These are phyloP conservation scores for Ustilago cynodontis DNA, from an alignment of 1,284 basidiomycete species.

Conservation along the genomic window DNA sequence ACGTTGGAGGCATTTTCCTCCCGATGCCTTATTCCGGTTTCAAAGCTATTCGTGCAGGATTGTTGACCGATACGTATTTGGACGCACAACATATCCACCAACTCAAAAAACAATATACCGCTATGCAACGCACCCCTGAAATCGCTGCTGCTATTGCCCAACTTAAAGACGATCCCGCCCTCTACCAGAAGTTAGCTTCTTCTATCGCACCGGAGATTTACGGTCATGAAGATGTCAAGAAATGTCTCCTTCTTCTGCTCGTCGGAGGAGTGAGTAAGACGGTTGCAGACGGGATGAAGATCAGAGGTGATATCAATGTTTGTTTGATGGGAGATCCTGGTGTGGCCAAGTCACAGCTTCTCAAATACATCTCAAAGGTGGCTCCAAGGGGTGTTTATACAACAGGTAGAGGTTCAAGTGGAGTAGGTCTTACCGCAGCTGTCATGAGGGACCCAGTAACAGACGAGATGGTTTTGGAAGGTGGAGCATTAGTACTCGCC, in stretches of 20 bases:
- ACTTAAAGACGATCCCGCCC: constrained; percentile 79
- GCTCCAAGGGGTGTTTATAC: constrained; percentile 98
- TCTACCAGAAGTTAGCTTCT: constrained; percentile 84
- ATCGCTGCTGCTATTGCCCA: constrained; percentile 80
- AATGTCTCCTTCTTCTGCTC: constrained; percentile 90
- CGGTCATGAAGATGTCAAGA: constrained; percentile 97
- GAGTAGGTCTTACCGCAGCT: constrained; percentile 97
- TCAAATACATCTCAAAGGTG: constrained; percentile 99
- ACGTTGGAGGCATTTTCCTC: constrained; percentile 88
- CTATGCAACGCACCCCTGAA: constrained; percentile 91
- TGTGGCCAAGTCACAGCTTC: constrained; percentile 97
- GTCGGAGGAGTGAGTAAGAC: constrained; percentile 96
- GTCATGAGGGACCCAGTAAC: constrained; percentile 99
- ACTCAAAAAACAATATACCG: constrained; percentile 96
- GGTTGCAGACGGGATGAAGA: constrained; percentile 98
- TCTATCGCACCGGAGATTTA: constrained; percentile 97
- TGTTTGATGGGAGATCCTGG: constrained; percentile 99
- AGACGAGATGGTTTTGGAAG: constrained; percentile 99
- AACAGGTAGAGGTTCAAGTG: constrained; percentile 96
- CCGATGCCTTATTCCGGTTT: constrained; percentile 90
- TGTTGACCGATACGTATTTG: constrained; percentile 96
- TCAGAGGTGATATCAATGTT: constrained; percentile 96
- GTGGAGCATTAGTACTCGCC: constrained; percentile 95
- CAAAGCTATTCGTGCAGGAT: constrained; percentile 89
- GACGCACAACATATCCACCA: constrained; percentile 92